Evolutionary conservation across 164 flowering plant species (phyloP), one percentile per base, ranked within the genome.

Genomic region (Stephania yunnanensis): DNA sequence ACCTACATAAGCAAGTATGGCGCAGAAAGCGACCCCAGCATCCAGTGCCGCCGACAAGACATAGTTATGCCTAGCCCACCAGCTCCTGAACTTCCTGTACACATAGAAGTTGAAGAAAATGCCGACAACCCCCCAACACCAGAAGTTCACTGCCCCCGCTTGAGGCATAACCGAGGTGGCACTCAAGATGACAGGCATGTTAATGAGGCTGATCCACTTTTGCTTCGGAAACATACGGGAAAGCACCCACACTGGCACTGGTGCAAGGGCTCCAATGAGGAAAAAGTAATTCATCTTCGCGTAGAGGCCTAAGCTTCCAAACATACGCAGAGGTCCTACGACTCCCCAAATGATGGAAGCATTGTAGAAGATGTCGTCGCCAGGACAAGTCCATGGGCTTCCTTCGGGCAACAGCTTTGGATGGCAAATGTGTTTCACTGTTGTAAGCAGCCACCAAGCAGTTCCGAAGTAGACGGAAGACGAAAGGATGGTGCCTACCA

Each of bases 21-120:
- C 92, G 85, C 85, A 76, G 76, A 92, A 85, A 0, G 97, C 97
- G 50, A 85, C 74, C 1, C 98, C 98, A n/a, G 91, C 90, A 75
- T 88, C 92, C n/a, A 94, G 29, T 4, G 84, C 97, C 46, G 91
- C 92, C 0, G 94, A 83, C 19, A 94, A 61, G 10, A 92, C 77
- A 30, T 92, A 94, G 72, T 78, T 91, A 53, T 90, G 84, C 70
- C 89, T 82, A 0, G 90, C 92, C 98, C 98, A 92, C 98, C 98
- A 94, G 1, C 66, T 75, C 82, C 84, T 89, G 79, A 75, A 75
- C 80, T 64, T 86, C 50, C 79, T 82, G 69, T 79, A 90, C 3
- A 94, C 72, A 36, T 77, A 83, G 5, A 85, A 58, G 80, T 90
- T 89, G 83, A 90, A 92, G 80, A 81, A 80, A 1, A 87, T 20